Conservation (phyloP, 2,329 filamentous ascomycete species). For the Xylariaceae sp. region DNA sequence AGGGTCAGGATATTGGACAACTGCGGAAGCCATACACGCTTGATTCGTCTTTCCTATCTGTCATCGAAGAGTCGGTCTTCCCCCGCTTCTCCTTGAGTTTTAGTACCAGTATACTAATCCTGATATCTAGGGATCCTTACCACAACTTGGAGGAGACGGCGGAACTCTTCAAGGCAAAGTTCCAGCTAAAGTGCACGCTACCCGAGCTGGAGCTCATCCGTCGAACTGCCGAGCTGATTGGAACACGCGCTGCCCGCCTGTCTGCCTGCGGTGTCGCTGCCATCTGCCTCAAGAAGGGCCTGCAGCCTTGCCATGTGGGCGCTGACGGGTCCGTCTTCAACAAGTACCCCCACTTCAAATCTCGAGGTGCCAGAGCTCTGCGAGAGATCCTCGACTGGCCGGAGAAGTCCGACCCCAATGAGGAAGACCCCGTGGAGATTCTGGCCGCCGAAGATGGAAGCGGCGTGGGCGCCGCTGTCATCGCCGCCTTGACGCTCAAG, state of each 20-base stretch:
- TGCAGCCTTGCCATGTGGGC: conserved; percentile 83
- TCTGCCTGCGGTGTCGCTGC: conserved; percentile 93
- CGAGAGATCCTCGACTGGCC: conserved; percentile 96
- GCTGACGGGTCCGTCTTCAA: conserved; percentile 98
- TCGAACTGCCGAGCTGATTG: conserved; percentile 86
- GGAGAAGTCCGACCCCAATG: conserved; percentile 59
- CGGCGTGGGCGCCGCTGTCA: conserved; percentile 93
- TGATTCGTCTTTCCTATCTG: conserved; percentile 88
- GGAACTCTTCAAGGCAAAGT: conserved; percentile 72
- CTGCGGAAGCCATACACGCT: conserved; percentile 84
- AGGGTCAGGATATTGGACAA: conserved; percentile 71
- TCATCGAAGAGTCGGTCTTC: conserved; percentile 72
- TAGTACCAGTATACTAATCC: conserved; percentile 15
- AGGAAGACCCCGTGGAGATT: conserved; percentile 83
- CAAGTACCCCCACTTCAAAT: conserved; percentile 98
- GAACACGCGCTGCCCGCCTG: conserved; percentile 86
- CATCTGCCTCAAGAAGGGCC: conserved; percentile 94
- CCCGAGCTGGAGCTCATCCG: conserved; percentile 86
- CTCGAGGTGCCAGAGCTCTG: conserved; percentile 79
- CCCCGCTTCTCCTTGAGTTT: too few relatives aligned
- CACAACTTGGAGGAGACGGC: conserved; percentile 89
- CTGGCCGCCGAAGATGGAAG: conserved; percentile 90
- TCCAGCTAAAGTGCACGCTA: conserved; percentile 64
- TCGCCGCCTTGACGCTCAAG: conserved; percentile 69
- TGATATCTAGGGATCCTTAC: conserved; percentile 66